Evolutionary conservation across 805 yeast genomes (phyloP).

Genomic region (Saccharomycopsis capsularis): DNA sequence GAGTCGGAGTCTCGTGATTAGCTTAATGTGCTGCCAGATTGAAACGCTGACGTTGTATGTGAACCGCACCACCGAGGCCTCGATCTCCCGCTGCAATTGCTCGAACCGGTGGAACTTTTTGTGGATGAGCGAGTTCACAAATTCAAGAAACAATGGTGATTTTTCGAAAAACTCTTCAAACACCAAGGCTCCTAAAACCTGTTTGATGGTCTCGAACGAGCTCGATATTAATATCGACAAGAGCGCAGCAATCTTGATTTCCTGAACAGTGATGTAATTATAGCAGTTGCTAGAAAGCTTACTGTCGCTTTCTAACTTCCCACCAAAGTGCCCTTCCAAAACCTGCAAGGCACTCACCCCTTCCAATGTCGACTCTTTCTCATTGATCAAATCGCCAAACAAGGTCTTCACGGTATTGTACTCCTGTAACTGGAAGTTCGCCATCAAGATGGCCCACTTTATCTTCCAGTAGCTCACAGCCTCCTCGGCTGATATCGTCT

Average conservation of each 20-base stretch:
- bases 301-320: slow-evolving; percentile 12
- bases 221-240: slow-evolving; percentile 18
- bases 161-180: slow-evolving; percentile 21
- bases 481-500: slow-evolving; percentile 16
- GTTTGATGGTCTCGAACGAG: background rate
- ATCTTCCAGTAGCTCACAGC: slow-evolving; percentile 26
- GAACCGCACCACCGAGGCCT: slow-evolving; percentile 22
- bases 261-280: slow-evolving; percentile 12
- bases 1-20: slow-evolving; percentile 28
- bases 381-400: slow-evolving; percentile 17
- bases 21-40: slow-evolving; percentile 25
- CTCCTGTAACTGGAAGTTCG: slow-evolving; percentile 24
- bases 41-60: slow-evolving; percentile 22
- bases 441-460: slow-evolving; percentile 24
- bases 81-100: slow-evolving; percentile 15
- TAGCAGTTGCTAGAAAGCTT: slow-evolving; percentile 14
- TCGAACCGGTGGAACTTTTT: slow-evolving; percentile 27
- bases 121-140: slow-evolving; percentile 24
- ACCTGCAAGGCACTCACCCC: slow-evolving; percentile 23
- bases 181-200: background rate
- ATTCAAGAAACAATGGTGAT: slow-evolving; percentile 20
- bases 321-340: slow-evolving; percentile 17
- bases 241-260: slow-evolving; percentile 17
- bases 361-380: background rate
- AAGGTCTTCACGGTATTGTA: slow-evolving; percentile 22